phyloP scores from a whole-genome alignment of 176 grass and related monocot genomes.

The Aegilops speltoides region DNA sequence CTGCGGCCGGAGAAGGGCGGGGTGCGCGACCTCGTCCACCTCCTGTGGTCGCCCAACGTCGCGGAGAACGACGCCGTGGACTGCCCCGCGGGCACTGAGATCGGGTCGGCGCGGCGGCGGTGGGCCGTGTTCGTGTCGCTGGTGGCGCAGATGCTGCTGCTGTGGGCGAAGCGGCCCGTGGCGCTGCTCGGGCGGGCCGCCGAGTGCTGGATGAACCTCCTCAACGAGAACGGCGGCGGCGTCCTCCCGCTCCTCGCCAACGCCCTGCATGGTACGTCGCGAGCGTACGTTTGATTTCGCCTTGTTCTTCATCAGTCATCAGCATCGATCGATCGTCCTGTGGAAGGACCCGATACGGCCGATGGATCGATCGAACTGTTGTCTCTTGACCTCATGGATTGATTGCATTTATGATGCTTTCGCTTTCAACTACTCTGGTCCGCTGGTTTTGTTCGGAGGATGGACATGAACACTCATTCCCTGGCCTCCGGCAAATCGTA shows the following conservation, averaged over 20 bases:
- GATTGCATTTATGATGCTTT: slow-evolving; percentile 8
- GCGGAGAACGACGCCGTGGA: slow-evolving; percentile 45
- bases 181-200: slow-evolving; percentile 41
- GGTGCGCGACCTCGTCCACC: slow-evolving; percentile 37
- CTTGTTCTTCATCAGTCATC: background rate
- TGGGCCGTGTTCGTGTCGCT: slow-evolving; percentile 65
- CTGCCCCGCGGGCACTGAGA: slow-evolving; percentile 48
- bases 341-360: background rate
- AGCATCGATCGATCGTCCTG: background rate
- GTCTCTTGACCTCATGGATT: background rate
- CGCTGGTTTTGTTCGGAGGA: background rate
- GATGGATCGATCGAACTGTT: background rate
- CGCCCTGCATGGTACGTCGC: slow-evolving; percentile 45
- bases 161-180: slow-evolving; percentile 55
- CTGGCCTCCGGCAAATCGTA: too few relatives aligned
- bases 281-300: background rate
- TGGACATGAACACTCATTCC: background rate
- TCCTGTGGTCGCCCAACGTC: slow-evolving; percentile 54
- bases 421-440: background rate
- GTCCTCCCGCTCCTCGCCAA: slow-evolving; percentile 35
- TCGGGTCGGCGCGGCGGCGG: slow-evolving; percentile 36
- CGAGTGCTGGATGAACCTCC: slow-evolving; percentile 80
- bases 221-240: slow-evolving; percentile 55
- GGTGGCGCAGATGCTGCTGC: slow-evolving; percentile 55
- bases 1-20: slow-evolving; percentile 56